Conservation (phyloP, 257 asterid species). For the Fraxinus excelsior region DNA sequence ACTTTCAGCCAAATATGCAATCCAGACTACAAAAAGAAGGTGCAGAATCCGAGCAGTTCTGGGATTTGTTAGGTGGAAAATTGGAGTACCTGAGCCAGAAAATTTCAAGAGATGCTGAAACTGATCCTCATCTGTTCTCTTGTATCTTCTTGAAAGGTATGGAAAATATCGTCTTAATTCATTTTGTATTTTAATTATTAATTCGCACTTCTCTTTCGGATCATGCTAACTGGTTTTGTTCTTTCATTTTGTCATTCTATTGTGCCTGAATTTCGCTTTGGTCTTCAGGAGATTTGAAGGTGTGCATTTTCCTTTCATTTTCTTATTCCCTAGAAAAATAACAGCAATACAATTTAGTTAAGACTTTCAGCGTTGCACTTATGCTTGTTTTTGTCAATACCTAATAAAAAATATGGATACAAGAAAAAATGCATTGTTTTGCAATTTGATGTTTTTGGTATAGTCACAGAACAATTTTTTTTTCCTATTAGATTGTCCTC, state of each 20-base stretch:
- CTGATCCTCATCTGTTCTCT: slow-evolving; percentile 90
- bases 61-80: slow-evolving; percentile 96
- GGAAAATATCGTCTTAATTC: slow-evolving; percentile 6
- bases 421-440: neutral
- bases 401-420: neutral
- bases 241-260: slow-evolving; percentile 27
- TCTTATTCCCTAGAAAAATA: slow-evolving; percentile 13
- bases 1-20: slow-evolving; percentile 86
- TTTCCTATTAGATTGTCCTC: neutral
- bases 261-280: slow-evolving; percentile 39
- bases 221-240: slow-evolving; percentile 40
- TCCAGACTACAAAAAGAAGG: slow-evolving; percentile 92
- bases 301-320: slow-evolving; percentile 35
- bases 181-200: slow-evolving; percentile 15
- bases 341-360: slow-evolving; percentile 18
- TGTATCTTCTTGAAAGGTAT: slow-evolving; percentile 78
- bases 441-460: slow-evolving; percentile 6
- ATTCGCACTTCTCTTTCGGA: neutral
- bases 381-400: neutral
- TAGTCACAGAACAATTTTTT: slow-evolving; percentile 8
- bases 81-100: slow-evolving; percentile 95
- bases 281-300: slow-evolving; percentile 86
- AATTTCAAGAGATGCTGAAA: slow-evolving; percentile 75
- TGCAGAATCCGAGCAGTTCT: slow-evolving; percentile 88
- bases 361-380: slow-evolving; percentile 1